These are phyloP conservation scores for Blastosporella zonata DNA, from an alignment of 1,284 basidiomycete species.

Conservation along the genomic window DNA sequence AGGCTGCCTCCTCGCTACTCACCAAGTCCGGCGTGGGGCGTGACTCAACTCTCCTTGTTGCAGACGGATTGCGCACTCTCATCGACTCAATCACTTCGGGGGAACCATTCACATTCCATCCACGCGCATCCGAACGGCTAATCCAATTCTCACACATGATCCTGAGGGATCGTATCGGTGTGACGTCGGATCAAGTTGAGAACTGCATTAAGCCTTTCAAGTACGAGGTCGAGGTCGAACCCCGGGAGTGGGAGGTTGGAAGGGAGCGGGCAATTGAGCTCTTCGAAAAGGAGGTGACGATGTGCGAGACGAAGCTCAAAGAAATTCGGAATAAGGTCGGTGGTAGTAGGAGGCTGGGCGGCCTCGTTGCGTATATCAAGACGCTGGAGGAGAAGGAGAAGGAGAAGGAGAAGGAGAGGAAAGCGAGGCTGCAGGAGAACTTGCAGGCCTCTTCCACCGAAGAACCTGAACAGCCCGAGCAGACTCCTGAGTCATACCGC, in stretches of 20 bases:
- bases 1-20: slow-evolving; percentile 86
- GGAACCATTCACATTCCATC: slow-evolving; percentile 93
- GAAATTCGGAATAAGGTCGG: slow-evolving; percentile 88
- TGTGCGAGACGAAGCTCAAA: slow-evolving; percentile 85
- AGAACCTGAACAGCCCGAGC: slow-evolving; percentile 36
- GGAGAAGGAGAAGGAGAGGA: slow-evolving; percentile 62
- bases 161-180: slow-evolving; percentile 84
- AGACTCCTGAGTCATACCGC: slow-evolving; percentile 70
- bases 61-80: slow-evolving; percentile 85
- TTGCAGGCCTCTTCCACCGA: slow-evolving; percentile 28
- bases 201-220: slow-evolving; percentile 99
- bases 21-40: slow-evolving; percentile 98
- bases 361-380: slow-evolving; percentile 80
- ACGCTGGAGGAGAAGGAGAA: slow-evolving; percentile 80
- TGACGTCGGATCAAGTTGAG: slow-evolving; percentile 98
- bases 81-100: slow-evolving; percentile 86
- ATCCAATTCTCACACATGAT: slow-evolving; percentile 91
- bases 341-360: slow-evolving; percentile 74
- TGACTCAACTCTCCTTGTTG: slow-evolving; percentile 92
- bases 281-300: slow-evolving; percentile 79
- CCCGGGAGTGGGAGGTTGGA: slow-evolving; percentile 88
- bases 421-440: slow-evolving; percentile 48
- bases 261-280: slow-evolving; percentile 72
- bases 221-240: slow-evolving; percentile 91
- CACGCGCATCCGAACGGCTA: slow-evolving; percentile 83